A percentile compares a stretch with the other conserved stretches of the same genome.
phyloP scores from a whole-genome alignment of 169 alveolate species.

The Theileria luwenshuni region DNA sequence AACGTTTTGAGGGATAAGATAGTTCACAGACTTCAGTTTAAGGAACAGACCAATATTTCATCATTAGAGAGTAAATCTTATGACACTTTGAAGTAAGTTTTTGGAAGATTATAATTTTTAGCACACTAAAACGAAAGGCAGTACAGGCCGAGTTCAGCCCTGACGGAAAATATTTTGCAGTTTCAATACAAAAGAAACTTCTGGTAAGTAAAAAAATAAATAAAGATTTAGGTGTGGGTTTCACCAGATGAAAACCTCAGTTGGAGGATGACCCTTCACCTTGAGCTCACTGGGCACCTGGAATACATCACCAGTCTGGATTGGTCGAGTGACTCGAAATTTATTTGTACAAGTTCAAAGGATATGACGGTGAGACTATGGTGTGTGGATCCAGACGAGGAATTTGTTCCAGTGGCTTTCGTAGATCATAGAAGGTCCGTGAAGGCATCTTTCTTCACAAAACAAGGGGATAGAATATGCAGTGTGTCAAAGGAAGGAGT shows the following conservation, averaged over 20 bases:
- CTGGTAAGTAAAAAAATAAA: slow-evolving; percentile 28
- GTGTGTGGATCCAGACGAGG: slow-evolving; percentile 69
- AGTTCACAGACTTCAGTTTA: slow-evolving; percentile 73
- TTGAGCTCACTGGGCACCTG: slow-evolving; percentile 78
- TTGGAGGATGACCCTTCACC: slow-evolving; percentile 72
- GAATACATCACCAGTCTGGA: slow-evolving; percentile 73
- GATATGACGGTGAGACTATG: slow-evolving; percentile 85
- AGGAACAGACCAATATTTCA: slow-evolving; percentile 64
- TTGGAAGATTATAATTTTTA: slow-evolving; percentile 36
- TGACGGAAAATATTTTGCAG: slow-evolving; percentile 65
- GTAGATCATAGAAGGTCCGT: slow-evolving; percentile 80
- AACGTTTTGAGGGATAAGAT: slow-evolving; percentile 72
- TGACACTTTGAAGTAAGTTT: slow-evolving; percentile 14
- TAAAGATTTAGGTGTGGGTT: slow-evolving; percentile 66
- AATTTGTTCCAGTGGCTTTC: slow-evolving; percentile 78
- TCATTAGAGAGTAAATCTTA: slow-evolving; percentile 38
- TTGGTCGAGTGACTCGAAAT: slow-evolving; percentile 77
- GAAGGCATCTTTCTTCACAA: slow-evolving; percentile 79
- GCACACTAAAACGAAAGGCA: slow-evolving; percentile 65
- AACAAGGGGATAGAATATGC: slow-evolving; percentile 75
- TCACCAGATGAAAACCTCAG: slow-evolving; percentile 66
- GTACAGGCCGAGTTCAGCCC: slow-evolving; percentile 72
- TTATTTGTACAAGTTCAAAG: slow-evolving; percentile 74
- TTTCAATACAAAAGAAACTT: slow-evolving; percentile 67
- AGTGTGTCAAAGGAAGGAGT: slow-evolving; percentile 83